phyloP scores from a whole-genome alignment of 805 yeast species.

The Crinitomyces ghanaensis region DNA sequence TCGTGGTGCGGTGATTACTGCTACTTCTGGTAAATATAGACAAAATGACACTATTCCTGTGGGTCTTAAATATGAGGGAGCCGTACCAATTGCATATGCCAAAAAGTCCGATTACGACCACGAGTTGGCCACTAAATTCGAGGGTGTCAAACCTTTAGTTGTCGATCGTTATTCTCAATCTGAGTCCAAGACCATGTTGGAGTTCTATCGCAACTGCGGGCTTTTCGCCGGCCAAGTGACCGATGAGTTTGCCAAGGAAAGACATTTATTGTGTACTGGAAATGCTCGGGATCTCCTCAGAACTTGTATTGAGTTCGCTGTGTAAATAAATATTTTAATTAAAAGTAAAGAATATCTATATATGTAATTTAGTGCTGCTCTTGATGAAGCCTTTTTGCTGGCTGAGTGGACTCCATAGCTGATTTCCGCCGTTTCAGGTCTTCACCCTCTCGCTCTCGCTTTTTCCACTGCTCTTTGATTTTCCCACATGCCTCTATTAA shows the following conservation, averaged over 20 bases:
- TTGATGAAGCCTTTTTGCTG: too few relatives aligned
- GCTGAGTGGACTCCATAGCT: too few relatives aligned
- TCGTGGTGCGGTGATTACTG: slow-evolving; percentile 54
- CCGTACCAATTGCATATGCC: slow-evolving; percentile 46
- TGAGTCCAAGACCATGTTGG: slow-evolving; percentile 35
- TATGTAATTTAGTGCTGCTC: too few relatives aligned
- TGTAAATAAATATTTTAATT: too few relatives aligned
- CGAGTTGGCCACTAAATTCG: slow-evolving; percentile 39
- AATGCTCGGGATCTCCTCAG: slow-evolving; percentile 42
- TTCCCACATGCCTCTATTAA: slow-evolving; percentile 44
- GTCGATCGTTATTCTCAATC: slow-evolving; percentile 34
- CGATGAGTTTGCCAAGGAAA: slow-evolving; percentile 34
- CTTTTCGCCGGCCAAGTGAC: slow-evolving; percentile 29
- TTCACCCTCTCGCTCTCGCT: too few relatives aligned
- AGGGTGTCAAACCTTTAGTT: slow-evolving; percentile 30
- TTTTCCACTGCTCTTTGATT: slow-evolving; percentile 53
- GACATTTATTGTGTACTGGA: slow-evolving; percentile 48
- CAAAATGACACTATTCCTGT: slow-evolving; percentile 43
- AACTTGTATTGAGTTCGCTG: slow-evolving; percentile 4
- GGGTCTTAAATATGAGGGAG: slow-evolving; percentile 37
- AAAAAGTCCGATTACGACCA: slow-evolving; percentile 39
- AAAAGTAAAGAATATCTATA: too few relatives aligned
- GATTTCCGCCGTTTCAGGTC: too few relatives aligned
- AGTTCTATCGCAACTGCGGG: slow-evolving; percentile 31
- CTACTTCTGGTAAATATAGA: slow-evolving; percentile 47